phyloP scores from a whole-genome alignment of 1,139 yeast species.

The Pichia kudriavzevii region DNA sequence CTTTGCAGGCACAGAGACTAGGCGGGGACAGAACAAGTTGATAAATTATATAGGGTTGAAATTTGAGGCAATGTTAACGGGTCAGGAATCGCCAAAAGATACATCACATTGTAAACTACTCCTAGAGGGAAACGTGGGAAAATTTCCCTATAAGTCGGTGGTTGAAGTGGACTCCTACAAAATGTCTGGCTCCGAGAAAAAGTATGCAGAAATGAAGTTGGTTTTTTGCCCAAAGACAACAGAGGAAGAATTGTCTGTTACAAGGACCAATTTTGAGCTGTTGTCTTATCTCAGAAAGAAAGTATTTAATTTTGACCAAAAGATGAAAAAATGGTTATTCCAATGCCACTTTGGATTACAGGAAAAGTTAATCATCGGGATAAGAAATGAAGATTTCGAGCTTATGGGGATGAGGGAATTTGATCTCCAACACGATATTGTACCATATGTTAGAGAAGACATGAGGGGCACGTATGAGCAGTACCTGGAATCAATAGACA shows the following conservation, averaged over 20 bases:
- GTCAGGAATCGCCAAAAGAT: constrained; percentile 4
- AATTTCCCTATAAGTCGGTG: constrained; percentile 11
- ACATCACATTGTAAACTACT: constrained; percentile 16
- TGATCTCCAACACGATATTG: constrained; percentile 8
- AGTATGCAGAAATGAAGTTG: constrained; percentile 15
- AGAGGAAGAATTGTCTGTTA: neutral
- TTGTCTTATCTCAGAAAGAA: constrained; percentile 4
- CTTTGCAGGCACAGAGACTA: constrained; percentile 12
- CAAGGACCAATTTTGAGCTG: constrained; percentile 1
- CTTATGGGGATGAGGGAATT: constrained; percentile 9
- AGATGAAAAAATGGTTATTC: constrained; percentile 14
- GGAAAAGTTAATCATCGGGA: constrained; percentile 16
- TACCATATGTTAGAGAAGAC: constrained; percentile 15
- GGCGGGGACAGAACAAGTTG: constrained; percentile 9
- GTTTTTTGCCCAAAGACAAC: too few relatives aligned
- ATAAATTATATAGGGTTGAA: constrained; percentile 15
- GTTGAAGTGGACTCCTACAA: constrained; percentile 15
- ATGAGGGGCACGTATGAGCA: too few relatives aligned
- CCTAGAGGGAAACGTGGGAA: constrained; percentile 11
- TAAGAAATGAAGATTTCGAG: neutral
- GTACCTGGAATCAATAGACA: too few relatives aligned
- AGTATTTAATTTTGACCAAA: constrained; percentile 5
- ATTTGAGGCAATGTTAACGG: constrained; percentile 14
- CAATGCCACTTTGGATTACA: constrained; percentile 17
- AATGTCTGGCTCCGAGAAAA: neutral